Evolutionary conservation across 2,329 filamentous ascomycete species (phyloP), one percentile per base, ranked within the genome.

Genomic region (Arthrobotrys musiformis): DNA sequence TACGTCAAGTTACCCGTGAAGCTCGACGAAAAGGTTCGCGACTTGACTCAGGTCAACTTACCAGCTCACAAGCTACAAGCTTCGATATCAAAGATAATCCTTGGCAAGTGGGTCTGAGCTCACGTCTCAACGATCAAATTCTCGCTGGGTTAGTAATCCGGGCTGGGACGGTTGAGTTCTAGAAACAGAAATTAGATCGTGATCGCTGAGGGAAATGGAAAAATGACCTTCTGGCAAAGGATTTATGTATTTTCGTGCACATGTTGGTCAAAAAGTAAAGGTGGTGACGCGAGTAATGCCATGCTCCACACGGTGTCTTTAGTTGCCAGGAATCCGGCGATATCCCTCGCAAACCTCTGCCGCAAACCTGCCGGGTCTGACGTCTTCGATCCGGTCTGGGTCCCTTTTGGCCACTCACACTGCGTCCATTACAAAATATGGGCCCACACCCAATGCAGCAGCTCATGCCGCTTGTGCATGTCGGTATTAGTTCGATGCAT

Each of bases 321-420:
- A 7, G 8, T 13, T 60, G 48, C 42, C 46, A 66, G 73, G 73
- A 77, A 77, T 70, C 73, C 73, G 73, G 66, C 73, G 73, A 77
- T 77, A 77, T 77, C 73, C 72, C 73, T 77, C 73, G 66, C 60
- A 70, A 77, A 77, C 72, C 58, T 76, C 40, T 76, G 72, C 70
- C 67, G 70, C 62, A 75, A 70, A 76, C 19, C 50, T 60, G 66
- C 73, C 73, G 73, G 66, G 52, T 30, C 52, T 70, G 73, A 77
- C 73, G 73, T 77, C 73, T 67, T 70, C 61, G 61, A 67, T 67
- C 73, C 60, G 58, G 64, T 58, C 48, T 64, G 60, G 40, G 15
- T 15, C 13, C 9, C 26, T 13, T 60, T 40, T 46, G 40, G 52
- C 73, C 73, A 77, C 66, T 77, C 60, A 70, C 35, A 56, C 19